Evolutionary conservation across 2,329 filamentous ascomycete genomes (phyloP), one percentile per base, ranked within the genome.

Genomic region (Exserohilum turcica): DNA sequence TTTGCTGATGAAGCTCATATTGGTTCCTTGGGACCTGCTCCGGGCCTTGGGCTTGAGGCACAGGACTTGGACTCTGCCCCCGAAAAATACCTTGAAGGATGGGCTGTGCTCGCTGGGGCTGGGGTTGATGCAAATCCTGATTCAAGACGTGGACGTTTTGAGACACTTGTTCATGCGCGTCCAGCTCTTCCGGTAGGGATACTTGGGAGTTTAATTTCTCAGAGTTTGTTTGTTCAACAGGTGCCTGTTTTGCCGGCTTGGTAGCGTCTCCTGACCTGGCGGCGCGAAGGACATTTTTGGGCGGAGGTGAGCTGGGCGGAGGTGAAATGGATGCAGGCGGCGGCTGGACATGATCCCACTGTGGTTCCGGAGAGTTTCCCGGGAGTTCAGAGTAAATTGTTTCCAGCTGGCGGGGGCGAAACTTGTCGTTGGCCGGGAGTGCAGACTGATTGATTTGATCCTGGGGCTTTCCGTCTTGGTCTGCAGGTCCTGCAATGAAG

Each of bases 401-500:
- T 6, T 47, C 60, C n/a, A 37, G 33, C 2, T 43, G 35, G 6
- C n/a, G 37, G 7, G 43, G 19, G 16, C 18, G 32, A 21, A 18
- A 29, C 24, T 50, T 28, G 9, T 61, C 57, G 27, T 53, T 46
- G 21, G 50, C 49, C 15, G 55, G 15, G n/a, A 48, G n/a, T 18
- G 45, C 48, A 33, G 38, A 42, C 16, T 60, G 63, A 46, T 70
- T 73, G 61, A 74, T 72, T 48, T 74, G 67, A 39, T 74, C 72
- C 33, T 74, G 71, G 12, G 69, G 70, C 19, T 64, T 63, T 21
- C 71, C 72, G 48, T 70, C 65, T 15, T 65, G 60, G 54, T 74
- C 72, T 18, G 66, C 63, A 44, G 67, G 63, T 10, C 68, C 67
- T 35, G 66, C 72, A 21, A 73, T 52, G 43, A 74, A 74, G 55